Evolutionary conservation across 306 rosid species (phyloP), one percentile per base, ranked within the genome.

Genomic region (Herpetospermum pedunculosum): DNA sequence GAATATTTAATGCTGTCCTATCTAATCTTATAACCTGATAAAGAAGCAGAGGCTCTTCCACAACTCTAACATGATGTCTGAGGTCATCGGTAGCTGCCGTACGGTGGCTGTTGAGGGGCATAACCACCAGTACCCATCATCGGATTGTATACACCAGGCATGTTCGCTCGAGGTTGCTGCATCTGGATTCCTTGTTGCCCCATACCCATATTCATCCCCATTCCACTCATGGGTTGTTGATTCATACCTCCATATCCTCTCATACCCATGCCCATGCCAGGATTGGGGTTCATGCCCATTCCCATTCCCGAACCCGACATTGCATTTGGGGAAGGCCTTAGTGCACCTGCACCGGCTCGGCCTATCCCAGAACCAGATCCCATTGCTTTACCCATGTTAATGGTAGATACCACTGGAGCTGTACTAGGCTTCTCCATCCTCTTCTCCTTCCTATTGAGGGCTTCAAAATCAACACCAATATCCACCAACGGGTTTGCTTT

Each of bases 381-480:
- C 99, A 95, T 95, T 55, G 99, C 99, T 82, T 88, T 95, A 55
- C 99, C 99, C 99, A 95, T 95, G 78, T 47, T 89, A 55, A 91
- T 55, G 26, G 97, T 85, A 52, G 99, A 95, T 74, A 87, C 77
- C 14, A 86, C 88, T 16, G 91, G 78, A 60, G 84, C 57, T 14
- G 85, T 58, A 44, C 91, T 68, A 37, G 90, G 99, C 86, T 88
- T 95, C 84, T 95, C 97, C 96, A 95, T 83, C 83, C 99, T 91
- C 88, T 89, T 95, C 8, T 95, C 99, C 87, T 80, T 95, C 85
- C 99, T 83, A 77, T 91, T 91, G 75, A 95, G 85, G 69, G 97
- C 84, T 57, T 95, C 99, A 76, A 95, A 95, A 81, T 95, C 99
- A 59, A 95, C 79, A 75, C 99, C 99, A 52, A 95, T 95, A 75